Percentiles rank a stretch among this genome's conserved stretches.
phyloP scores from a whole-genome alignment of 2,329 filamentous ascomycete genomes.

The Ophiostoma fasciatum region DNA sequence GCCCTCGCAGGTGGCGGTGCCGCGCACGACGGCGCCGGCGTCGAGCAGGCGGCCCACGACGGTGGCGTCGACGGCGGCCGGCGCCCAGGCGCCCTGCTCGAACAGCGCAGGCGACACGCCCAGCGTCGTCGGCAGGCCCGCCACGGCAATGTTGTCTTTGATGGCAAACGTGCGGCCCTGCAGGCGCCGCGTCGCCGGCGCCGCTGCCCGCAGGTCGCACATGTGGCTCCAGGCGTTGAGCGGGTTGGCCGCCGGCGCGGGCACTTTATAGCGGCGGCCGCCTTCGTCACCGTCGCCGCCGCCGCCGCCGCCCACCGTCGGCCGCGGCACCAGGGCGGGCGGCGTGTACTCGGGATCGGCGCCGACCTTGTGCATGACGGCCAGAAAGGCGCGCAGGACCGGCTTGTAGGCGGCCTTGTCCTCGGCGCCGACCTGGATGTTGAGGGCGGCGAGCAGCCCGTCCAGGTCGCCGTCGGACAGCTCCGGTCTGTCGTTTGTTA shows the following conservation, averaged over 20 bases:
- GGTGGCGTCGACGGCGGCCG: slow-evolving; percentile 41
- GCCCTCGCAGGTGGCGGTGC: slow-evolving; percentile 59
- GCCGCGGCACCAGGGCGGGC: slow-evolving; percentile 10
- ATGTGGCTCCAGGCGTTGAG: slow-evolving; percentile 21
- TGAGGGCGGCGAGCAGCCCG: slow-evolving; percentile 9
- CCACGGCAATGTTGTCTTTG: slow-evolving; percentile 62
- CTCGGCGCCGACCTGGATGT: slow-evolving; percentile 10
- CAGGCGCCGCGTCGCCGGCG: slow-evolving; percentile 29
- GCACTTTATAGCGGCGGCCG: slow-evolving; percentile 13
- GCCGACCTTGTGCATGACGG: slow-evolving; percentile 14
- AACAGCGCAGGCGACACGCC: slow-evolving; percentile 27
- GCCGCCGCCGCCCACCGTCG: slow-evolving; percentile 4
- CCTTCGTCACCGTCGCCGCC: slow-evolving; percentile 1
- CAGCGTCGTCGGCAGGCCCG: slow-evolving; percentile 44
- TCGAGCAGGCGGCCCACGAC: slow-evolving; percentile 25
- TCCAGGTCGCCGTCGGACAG: slow-evolving; percentile 1
- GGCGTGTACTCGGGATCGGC: slow-evolving; percentile 16
- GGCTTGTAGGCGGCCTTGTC: slow-evolving; percentile 16
- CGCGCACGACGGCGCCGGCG: slow-evolving; percentile 54
- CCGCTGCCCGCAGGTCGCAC: slow-evolving; percentile 12
- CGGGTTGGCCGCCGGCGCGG: slow-evolving; percentile 13
- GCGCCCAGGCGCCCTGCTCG: slow-evolving; percentile 40
- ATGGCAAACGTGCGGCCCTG: slow-evolving; percentile 59
- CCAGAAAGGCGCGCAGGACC: slow-evolving; percentile 16
- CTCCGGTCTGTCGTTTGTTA: slow-evolving; percentile 2